Conservation (phyloP, 1,284 basidiomycete species). For the Fomitopsis pinicola region DNA sequence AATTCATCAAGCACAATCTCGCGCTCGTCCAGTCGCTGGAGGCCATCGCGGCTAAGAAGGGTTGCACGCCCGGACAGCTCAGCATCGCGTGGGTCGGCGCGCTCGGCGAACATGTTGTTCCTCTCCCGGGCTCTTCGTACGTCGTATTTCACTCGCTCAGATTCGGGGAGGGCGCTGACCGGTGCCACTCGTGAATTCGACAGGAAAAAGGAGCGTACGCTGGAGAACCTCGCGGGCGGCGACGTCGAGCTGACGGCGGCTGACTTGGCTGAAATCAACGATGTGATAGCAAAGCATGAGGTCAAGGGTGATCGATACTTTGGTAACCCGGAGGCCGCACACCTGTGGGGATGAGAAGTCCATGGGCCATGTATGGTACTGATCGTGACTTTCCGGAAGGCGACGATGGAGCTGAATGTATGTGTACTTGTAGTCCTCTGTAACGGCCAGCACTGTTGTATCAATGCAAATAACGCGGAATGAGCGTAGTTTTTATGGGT, state of each 20-base stretch:
- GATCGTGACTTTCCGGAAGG: not conserved
- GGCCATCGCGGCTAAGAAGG: constrained; percentile 44
- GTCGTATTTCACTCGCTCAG: constrained; percentile 11
- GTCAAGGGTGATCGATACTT: constrained; percentile 30
- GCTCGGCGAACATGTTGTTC: constrained; percentile 44
- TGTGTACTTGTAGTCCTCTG: not conserved
- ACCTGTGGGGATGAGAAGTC: constrained; percentile 21
- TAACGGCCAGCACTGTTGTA: too few species aligned
- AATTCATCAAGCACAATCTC: constrained; percentile 53
- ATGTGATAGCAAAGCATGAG: constrained; percentile 20
- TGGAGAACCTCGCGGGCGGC: constrained; percentile 42
- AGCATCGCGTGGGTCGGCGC: constrained; percentile 57
- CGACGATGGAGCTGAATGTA: not conserved
- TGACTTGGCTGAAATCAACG: constrained; percentile 35
- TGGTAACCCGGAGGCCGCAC: constrained; percentile 17
- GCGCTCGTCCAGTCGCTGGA: constrained; percentile 45
- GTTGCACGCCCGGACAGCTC: constrained; percentile 52
- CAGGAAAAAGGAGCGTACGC: constrained; percentile 33
- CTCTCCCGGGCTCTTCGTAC: constrained; percentile 52
- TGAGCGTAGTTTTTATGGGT: too few species aligned
- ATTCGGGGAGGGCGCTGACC: not conserved
- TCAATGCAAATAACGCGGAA: too few species aligned
- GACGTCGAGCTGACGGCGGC: constrained; percentile 37
- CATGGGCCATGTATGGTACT: not conserved
- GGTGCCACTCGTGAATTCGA: not conserved